Conservation (phyloP, 164 flowering plant genomes). For the Magnolia changhungtana region DNA sequence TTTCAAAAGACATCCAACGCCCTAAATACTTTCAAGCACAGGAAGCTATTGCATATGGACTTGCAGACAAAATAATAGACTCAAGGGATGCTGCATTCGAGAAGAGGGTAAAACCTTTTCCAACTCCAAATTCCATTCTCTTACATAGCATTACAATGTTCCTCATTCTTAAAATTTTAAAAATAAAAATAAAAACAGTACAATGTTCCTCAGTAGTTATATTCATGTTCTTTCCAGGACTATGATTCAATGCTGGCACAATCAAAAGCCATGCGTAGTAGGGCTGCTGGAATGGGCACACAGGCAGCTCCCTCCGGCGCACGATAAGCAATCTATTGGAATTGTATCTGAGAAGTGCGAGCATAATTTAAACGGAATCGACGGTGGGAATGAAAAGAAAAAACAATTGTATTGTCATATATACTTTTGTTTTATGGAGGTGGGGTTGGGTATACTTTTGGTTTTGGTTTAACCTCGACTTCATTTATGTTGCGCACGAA, state of each 20-base stretch:
- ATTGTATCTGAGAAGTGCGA: neutral
- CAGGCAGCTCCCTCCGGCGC: slow-evolving; percentile 69
- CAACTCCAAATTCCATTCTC: neutral
- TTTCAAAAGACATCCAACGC: slow-evolving; percentile 56
- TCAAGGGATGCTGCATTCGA: slow-evolving; percentile 51
- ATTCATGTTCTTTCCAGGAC: slow-evolving; percentile 33
- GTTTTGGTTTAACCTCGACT: slow-evolving; percentile 94
- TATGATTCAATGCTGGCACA: slow-evolving; percentile 66
- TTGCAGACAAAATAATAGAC: slow-evolving; percentile 75
- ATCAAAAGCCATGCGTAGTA: slow-evolving; percentile 53
- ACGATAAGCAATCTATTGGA: slow-evolving; percentile 25
- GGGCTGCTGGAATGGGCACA: slow-evolving; percentile 44
- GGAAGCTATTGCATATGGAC: slow-evolving; percentile 81
- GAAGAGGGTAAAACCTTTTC: slow-evolving; percentile 49
- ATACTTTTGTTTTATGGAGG: slow-evolving; percentile 22
- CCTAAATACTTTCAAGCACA: slow-evolving; percentile 60
- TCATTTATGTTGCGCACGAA: slow-evolving; percentile 85
- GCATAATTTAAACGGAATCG: neutral
- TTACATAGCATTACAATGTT: neutral
- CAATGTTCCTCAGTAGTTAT: neutral
- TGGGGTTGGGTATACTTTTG: slow-evolving; percentile 65
- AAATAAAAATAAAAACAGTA: too few relatives aligned
- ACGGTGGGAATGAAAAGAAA: neutral
- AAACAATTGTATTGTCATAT: neutral
- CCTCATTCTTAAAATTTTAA: neutral